phyloP scores from a whole-genome alignment of 768 basidiomycete genomes.

The Sarcomyxa edulis region DNA sequence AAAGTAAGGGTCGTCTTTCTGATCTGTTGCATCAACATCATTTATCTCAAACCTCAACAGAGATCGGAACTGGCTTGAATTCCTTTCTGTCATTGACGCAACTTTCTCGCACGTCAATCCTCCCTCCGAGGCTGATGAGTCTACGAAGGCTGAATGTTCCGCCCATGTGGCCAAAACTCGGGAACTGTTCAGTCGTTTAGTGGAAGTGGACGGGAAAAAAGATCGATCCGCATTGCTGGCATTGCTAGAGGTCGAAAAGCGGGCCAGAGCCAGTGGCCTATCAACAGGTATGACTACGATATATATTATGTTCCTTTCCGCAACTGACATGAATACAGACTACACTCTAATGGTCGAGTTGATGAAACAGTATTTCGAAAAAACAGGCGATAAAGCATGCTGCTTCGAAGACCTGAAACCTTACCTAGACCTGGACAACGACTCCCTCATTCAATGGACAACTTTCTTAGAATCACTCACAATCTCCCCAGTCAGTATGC shows the following conservation, averaged over 20 bases:
- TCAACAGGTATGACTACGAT: constrained; percentile 33
- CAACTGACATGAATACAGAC: constrained; percentile 33
- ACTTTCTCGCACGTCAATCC: constrained; percentile 41
- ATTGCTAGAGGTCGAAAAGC: constrained; percentile 69
- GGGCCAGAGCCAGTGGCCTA: constrained; percentile 41
- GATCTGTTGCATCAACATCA: background rate
- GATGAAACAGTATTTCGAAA: constrained; percentile 63
- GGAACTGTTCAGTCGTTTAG: constrained; percentile 50
- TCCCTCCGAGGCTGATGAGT: constrained; percentile 22
- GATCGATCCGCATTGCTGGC: constrained; percentile 76
- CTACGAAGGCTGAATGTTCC: constrained; percentile 29
- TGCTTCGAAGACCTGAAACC: constrained; percentile 83
- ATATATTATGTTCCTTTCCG: constrained; percentile 4
- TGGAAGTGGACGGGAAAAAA: constrained; percentile 57
- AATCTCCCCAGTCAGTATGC: constrained; percentile 39
- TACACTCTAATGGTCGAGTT: constrained; percentile 35
- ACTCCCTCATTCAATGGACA: constrained; percentile 46
- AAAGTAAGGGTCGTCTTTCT: constrained; percentile 37
- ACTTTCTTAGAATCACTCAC: constrained; percentile 45
- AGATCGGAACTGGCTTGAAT: constrained; percentile 86
- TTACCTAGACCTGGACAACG: constrained; percentile 48
- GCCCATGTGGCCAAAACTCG: constrained; percentile 37
- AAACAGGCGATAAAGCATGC: constrained; percentile 76
- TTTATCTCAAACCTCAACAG: constrained; percentile 25
- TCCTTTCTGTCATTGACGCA: constrained; percentile 67